A percentile compares a stretch with the other conserved stretches of the same genome.
These are phyloP conservation scores for Ophiosphaerella korrae DNA, from an alignment of 2,329 filamentous ascomycete species.

Conservation along the genomic window DNA sequence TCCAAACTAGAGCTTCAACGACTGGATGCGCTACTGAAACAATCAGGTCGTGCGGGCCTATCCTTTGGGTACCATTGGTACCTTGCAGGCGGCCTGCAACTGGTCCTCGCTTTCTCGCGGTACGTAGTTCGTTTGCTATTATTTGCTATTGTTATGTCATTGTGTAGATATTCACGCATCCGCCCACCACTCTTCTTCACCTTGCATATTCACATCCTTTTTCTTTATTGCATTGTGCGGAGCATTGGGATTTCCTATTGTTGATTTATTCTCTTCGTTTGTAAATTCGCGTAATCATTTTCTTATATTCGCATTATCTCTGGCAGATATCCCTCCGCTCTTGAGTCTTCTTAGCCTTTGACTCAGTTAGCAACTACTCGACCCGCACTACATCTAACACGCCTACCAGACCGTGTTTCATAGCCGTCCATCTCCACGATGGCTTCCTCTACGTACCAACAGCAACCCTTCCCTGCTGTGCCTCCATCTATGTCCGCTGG, in stretches of 20 bases:
- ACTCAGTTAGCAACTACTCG: constrained; percentile 2
- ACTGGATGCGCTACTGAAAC: constrained; percentile 50
- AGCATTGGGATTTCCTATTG: constrained; percentile 32
- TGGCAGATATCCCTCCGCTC: constrained; percentile 32
- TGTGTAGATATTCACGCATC: constrained; percentile 32
- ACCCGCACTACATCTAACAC: constrained; percentile 36
- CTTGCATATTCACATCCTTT: constrained; percentile 26
- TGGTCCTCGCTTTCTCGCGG: constrained; percentile 48
- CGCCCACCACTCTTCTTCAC: constrained; percentile 22
- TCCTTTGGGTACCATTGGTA: constrained; percentile 47
- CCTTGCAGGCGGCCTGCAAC: constrained; percentile 40
- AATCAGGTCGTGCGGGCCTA: constrained; percentile 44
- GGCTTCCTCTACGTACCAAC: constrained; percentile 59
- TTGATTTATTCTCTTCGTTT: neutral
- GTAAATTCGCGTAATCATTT: constrained; percentile 27
- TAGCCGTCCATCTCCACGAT: constrained; percentile 42
- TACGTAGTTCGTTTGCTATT: constrained; percentile 34
- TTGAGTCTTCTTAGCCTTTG: constrained; percentile 3
- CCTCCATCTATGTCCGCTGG: constrained; percentile 65
- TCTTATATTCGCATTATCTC: constrained; percentile 26
- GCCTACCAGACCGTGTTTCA: constrained; percentile 36
- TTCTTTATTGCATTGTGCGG: constrained; percentile 47
- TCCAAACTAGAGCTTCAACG: constrained; percentile 51
- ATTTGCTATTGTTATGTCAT: constrained; percentile 21
- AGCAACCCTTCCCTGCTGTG: constrained; percentile 60